Conservation (phyloP, 2,329 filamentous ascomycete genomes). For the Cercospora sesami region DNA sequence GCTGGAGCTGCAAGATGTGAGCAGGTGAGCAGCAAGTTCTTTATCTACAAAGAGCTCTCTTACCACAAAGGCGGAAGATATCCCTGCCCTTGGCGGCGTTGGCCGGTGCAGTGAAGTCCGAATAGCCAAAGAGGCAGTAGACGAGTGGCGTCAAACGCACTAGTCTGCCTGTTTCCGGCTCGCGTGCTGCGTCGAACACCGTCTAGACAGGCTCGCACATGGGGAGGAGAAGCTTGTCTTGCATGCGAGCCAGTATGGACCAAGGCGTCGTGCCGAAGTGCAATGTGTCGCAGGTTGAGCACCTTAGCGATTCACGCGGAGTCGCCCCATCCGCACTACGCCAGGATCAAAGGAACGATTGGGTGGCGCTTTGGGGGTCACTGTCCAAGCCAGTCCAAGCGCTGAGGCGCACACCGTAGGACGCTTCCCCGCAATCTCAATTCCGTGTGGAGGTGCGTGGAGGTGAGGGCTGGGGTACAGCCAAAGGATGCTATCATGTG, state of each 20-base stretch:
- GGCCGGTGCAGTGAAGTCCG: slow-evolving; percentile 18
- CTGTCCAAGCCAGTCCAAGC: neutral
- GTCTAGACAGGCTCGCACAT: neutral
- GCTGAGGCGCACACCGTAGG: neutral
- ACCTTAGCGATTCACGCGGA: neutral
- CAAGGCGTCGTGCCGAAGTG: neutral
- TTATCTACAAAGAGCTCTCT: slow-evolving; percentile 10
- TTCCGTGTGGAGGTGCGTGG: slow-evolving; percentile 2
- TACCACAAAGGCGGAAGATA: slow-evolving; percentile 16
- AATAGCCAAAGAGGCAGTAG: neutral
- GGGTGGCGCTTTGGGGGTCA: slow-evolving; percentile 4
- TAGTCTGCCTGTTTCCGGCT: neutral
- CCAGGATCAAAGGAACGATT: neutral
- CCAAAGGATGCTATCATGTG: neutral
- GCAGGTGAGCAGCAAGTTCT: slow-evolving; percentile 10
- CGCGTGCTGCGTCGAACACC: neutral
- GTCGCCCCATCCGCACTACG: neutral
- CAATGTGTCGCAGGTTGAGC: neutral
- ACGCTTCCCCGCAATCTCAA: neutral
- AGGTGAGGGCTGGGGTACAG: slow-evolving; percentile 9
- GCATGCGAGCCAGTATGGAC: neutral
- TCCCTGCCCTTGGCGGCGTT: slow-evolving; percentile 5
- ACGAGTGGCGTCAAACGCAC: neutral
- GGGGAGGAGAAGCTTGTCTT: neutral
- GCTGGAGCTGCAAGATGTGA: neutral